A percentile compares a stretch with the other conserved stretches of the same genome.
Conservation (phyloP, 257 asterid genomes). For the Euphrasia confusa region DNA sequence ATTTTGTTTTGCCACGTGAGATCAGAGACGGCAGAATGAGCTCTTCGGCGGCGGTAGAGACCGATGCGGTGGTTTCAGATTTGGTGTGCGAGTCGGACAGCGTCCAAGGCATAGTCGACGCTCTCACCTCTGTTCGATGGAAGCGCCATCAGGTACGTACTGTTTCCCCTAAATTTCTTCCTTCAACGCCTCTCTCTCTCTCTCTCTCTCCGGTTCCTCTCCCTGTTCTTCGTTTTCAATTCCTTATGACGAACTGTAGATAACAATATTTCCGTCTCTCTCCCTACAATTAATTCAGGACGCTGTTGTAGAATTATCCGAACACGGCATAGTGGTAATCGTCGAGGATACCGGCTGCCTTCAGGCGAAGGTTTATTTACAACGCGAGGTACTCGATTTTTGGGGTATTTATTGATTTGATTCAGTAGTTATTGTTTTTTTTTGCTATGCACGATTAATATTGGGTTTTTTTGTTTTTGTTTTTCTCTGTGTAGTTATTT, state of each 20-base stretch:
- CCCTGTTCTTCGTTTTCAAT: not conserved
- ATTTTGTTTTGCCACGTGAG: not conserved
- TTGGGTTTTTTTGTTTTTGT: not conserved
- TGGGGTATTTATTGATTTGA: not conserved
- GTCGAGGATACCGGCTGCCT: conserved; percentile 92
- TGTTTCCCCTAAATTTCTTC: not conserved
- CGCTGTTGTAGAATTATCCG: conserved; percentile 76
- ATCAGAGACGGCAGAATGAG: conserved; percentile 40
- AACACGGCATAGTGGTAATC: conserved; percentile 85
- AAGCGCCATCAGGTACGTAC: conserved; percentile 72
- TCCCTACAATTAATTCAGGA: conserved; percentile 48
- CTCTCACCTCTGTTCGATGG: conserved; percentile 92
- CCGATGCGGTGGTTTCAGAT: conserved; percentile 44
- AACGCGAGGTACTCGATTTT: conserved; percentile 58
- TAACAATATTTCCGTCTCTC: not conserved
- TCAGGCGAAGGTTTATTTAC: conserved; percentile 91
- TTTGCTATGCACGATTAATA: not conserved
- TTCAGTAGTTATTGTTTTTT: not conserved
- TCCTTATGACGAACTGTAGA: not conserved
- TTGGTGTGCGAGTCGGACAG: conserved; percentile 78
- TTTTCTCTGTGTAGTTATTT: conserved; percentile 47
- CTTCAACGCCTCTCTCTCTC: not conserved
- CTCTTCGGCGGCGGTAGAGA: conserved; percentile 48
- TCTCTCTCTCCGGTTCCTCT: not conserved
- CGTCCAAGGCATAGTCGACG: conserved; percentile 89